These are phyloP conservation scores for Coemansia sp. DNA, from an alignment of 192 early-diverging fungal genomes.

Conservation along the genomic window DNA sequence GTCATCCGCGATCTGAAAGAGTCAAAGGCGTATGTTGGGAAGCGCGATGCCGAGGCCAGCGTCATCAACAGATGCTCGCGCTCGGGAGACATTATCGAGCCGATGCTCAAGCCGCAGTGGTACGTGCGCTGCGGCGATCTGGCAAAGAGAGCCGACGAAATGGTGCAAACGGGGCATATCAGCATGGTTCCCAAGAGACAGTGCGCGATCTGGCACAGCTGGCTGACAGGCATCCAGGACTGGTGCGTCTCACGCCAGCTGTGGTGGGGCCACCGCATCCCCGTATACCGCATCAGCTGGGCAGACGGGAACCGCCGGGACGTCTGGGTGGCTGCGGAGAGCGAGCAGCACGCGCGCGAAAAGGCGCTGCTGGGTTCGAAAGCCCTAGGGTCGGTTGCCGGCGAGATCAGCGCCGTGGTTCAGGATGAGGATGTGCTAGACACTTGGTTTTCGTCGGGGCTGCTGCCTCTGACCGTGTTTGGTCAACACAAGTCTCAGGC, in stretches of 20 bases:
- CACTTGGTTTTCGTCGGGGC: slow-evolving; percentile 96
- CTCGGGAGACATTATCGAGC: slow-evolving; percentile 94
- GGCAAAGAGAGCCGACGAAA: slow-evolving; percentile 66
- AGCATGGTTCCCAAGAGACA: slow-evolving; percentile 71
- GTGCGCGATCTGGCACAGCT: slow-evolving; percentile 82
- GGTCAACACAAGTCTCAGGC: slow-evolving; percentile 39
- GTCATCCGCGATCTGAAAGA: slow-evolving; percentile 67
- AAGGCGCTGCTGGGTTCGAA: slow-evolving; percentile 24
- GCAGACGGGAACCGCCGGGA: slow-evolving; percentile 20
- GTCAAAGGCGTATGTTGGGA: slow-evolving; percentile 72
- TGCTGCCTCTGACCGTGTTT: slow-evolving; percentile 83
- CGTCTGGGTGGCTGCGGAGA: slow-evolving; percentile 43
- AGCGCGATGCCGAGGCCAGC: slow-evolving; percentile 76
- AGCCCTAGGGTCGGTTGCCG: neutral
- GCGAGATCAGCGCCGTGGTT: neutral
- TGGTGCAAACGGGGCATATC: slow-evolving; percentile 65
- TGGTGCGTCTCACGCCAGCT: slow-evolving; percentile 98
- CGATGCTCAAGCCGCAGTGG: slow-evolving; percentile 96
- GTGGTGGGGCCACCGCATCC: slow-evolving; percentile 98
- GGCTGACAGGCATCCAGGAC: slow-evolving; percentile 87
- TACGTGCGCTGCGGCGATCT: slow-evolving; percentile 82
- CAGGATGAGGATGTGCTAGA: slow-evolving; percentile 91
- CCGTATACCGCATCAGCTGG: slow-evolving; percentile 77
- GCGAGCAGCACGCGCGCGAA: slow-evolving; percentile 26
- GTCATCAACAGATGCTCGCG: slow-evolving; percentile 70